Base-by-base conservation (phyloP, 2,329 filamentous ascomycete species). In the Boeremia lycopersici region DNA sequence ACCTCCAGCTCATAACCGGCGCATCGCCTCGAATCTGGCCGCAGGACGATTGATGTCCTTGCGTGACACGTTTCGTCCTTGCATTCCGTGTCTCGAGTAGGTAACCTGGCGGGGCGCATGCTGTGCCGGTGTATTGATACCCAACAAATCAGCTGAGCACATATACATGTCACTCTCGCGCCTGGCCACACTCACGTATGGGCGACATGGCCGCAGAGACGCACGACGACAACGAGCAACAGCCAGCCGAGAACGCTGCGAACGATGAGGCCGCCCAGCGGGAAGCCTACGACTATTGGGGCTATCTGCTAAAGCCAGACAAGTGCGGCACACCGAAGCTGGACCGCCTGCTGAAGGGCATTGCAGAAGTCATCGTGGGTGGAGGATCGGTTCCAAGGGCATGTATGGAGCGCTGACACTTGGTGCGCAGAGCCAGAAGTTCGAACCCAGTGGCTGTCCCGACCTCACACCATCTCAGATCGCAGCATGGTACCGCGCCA, bases 231-330 rank as follows among this genome's bases (percentile, higher is more conserved):
- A 54, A 60, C 48, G 60, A 60, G 48, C 57, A 61, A 41, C 59
- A 55, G 40, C 62, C 58, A 19, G 60, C 60, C 34, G 63, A 65
- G 15, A 59, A 64, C 9, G 38, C 52, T 13, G 60, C 62, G 12
- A 63, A 65, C 41, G 57, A 51, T 36, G 67, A 74, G 42, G 65
- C 71, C n/a, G 63, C 68, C 28, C 63, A 70, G 17, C 63, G 63
- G 50, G 79, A 82, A 67, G 79, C 80, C 6, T 73, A 72, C 47
- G 72, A 81, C 57, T 81, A 80, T 60, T 82, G 79, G 79, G 79
- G 78, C 11, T 81, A 80, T 58, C 67, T 82, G 33, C 78, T 82
- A 69, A 77, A 79, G 64, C 64, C 71, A n/a, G 79, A 82, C 72
- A 81, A 81, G 65, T 80, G 78, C 48, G 79, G 79, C 29, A 81